These are phyloP conservation scores for Pochonia chlamydosporia DNA, from an alignment of 2,329 filamentous ascomycete genomes.

Conservation along the genomic window DNA sequence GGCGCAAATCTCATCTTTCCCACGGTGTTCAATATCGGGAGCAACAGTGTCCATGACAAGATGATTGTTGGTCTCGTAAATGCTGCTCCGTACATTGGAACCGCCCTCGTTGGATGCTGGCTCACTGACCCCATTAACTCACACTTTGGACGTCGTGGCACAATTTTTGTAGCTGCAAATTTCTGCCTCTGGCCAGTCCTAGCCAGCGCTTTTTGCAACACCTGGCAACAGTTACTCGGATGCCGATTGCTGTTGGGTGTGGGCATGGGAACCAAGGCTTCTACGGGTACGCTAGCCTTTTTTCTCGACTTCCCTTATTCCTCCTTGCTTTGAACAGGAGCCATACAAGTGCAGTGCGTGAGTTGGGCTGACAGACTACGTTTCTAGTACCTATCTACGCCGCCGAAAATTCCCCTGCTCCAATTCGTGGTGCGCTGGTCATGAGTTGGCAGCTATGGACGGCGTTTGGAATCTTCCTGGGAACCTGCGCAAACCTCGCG, in stretches of 20 bases:
- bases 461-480: slow-evolving; percentile 55
- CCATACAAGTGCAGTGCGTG: background rate
- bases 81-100: slow-evolving; percentile 45
- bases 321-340: too few relatives aligned
- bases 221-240: slow-evolving; percentile 65
- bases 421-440: slow-evolving; percentile 67
- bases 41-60: slow-evolving; percentile 28
- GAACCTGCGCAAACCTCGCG: slow-evolving; percentile 55
- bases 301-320: too few relatives aligned
- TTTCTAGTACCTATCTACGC: slow-evolving; percentile 67
- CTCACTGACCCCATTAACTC: slow-evolving; percentile 57
- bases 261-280: slow-evolving; percentile 70
- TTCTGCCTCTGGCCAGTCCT: slow-evolving; percentile 66
- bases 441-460: slow-evolving; percentile 78
- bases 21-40: slow-evolving; percentile 38
- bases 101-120: slow-evolving; percentile 53
- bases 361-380: background rate
- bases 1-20: slow-evolving; percentile 60
- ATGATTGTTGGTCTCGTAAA: slow-evolving; percentile 64
- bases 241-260: slow-evolving; percentile 70
- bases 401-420: slow-evolving; percentile 65
- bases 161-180: slow-evolving; percentile 68
- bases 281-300: slow-evolving; percentile 47
- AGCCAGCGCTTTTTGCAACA: slow-evolving; percentile 64
- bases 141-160: slow-evolving; percentile 37